phyloP scores from a whole-genome alignment of 192 early-diverging fungal genomes.

The Mortierella antarctica region DNA sequence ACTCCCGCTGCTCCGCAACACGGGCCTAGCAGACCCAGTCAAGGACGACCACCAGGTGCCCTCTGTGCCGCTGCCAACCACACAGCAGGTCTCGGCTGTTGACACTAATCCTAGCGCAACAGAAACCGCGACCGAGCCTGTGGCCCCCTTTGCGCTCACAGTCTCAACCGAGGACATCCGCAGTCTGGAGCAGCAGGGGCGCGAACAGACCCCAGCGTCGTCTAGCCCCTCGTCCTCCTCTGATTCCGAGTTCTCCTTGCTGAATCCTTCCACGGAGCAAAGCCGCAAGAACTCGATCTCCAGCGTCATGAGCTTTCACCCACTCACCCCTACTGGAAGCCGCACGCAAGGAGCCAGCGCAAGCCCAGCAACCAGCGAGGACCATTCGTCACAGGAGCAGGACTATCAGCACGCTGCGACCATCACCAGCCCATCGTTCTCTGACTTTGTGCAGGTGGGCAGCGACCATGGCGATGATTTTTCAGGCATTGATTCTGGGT shows the following conservation, averaged over 20 bases:
- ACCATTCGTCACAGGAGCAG: constrained; percentile 3
- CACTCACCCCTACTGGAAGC: not conserved
- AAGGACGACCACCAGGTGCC: constrained; percentile 22
- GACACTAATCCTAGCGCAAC: not conserved
- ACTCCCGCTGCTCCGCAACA: not conserved
- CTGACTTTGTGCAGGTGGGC: constrained; percentile 35
- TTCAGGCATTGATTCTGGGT: constrained; percentile 10
- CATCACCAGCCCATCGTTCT: constrained; percentile 32
- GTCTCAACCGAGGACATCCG: constrained; percentile 4
- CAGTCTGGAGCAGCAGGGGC: not conserved
- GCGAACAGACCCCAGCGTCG: constrained; percentile 1
- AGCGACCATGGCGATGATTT: constrained; percentile 32
- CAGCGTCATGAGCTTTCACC: constrained; percentile 9
- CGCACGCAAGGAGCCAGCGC: not conserved
- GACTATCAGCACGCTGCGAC: not conserved
- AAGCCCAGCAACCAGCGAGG: not conserved
- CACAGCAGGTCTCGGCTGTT: not conserved
- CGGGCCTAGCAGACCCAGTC: not conserved
- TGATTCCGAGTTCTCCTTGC: constrained; percentile 39
- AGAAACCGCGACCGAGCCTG: not conserved
- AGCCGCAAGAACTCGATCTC: constrained; percentile 41
- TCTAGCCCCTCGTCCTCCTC: constrained; percentile 16
- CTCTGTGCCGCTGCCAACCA: not conserved
- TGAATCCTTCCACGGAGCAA: constrained; percentile 41
- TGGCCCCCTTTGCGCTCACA: not conserved